Evolutionary conservation across 2,329 filamentous ascomycete genomes (phyloP).

Genomic region (Cladobotryum protrusum): DNA sequence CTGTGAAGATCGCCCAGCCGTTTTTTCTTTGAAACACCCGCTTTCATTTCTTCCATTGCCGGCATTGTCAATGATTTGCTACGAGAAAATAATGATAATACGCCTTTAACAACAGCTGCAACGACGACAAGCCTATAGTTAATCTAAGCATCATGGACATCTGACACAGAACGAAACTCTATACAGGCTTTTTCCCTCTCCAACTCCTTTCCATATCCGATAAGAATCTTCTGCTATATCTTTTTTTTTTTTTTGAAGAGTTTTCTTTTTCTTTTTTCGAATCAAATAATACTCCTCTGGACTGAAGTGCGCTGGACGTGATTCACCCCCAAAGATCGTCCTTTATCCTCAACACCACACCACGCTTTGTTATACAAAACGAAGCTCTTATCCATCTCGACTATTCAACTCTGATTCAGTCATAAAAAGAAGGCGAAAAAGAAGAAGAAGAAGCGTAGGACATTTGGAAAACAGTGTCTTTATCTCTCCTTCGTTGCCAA

Average conservation of each 20-base stretch:
- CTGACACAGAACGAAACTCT: no score
- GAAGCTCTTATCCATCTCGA: neutral
- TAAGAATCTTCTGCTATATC: neutral
- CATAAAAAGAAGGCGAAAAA: neutral
- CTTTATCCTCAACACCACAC: constrained; percentile 2
- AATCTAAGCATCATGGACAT: no score
- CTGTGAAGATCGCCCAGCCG: neutral
- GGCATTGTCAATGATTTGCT: constrained; percentile 8
- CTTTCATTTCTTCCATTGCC: constrained; percentile 11
- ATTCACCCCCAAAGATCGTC: constrained; percentile 4
- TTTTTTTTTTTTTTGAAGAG: neutral
- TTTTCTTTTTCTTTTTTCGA: no score
- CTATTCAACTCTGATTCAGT: neutral
- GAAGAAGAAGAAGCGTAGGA: neutral
- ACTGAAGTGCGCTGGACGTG: constrained; percentile 13
- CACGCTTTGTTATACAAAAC: neutral
- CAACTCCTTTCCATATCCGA: no score
- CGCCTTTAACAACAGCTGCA: no score
- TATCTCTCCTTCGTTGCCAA: no score
- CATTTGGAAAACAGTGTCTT: neutral
- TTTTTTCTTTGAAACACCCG: neutral
- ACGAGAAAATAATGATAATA: constrained; percentile 4
- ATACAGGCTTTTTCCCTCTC: neutral
- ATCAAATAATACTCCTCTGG: constrained; percentile 7
- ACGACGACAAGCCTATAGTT: neutral